Percentiles rank a stretch among this genome's conserved stretches.
Conservation (phyloP, 2,329 filamentous ascomycete species). For the Taxawa tesnikishii region DNA sequence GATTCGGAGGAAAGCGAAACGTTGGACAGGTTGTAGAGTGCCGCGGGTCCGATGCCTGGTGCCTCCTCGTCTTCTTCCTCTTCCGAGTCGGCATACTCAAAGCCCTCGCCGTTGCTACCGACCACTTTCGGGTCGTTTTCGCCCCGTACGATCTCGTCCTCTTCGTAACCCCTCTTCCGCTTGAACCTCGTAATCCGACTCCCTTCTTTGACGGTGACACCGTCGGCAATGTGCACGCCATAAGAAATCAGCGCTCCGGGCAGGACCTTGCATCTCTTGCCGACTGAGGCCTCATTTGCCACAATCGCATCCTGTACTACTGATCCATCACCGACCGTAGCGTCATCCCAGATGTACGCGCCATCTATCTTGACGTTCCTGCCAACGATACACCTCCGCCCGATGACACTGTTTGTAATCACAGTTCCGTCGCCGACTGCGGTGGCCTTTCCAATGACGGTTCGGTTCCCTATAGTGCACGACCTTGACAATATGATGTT, state of each 20-base stretch:
- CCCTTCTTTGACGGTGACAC: slow-evolving; percentile 31
- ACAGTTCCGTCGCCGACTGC: slow-evolving; percentile 60
- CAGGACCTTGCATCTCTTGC: slow-evolving; percentile 56
- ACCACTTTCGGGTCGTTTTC: slow-evolving; percentile 40
- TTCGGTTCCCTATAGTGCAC: slow-evolving; percentile 55
- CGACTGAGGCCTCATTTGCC: slow-evolving; percentile 59
- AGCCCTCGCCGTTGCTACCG: slow-evolving; percentile 46
- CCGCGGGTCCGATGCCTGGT: slow-evolving; percentile 21
- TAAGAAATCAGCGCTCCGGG: slow-evolving; percentile 70
- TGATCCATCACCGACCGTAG: slow-evolving; percentile 61
- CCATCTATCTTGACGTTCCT: slow-evolving; percentile 67
- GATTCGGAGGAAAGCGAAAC: slow-evolving; percentile 38
- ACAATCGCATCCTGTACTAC: slow-evolving; percentile 62
- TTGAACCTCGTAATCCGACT: slow-evolving; percentile 35
- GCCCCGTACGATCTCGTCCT: slow-evolving; percentile 20
- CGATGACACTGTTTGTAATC: slow-evolving; percentile 68
- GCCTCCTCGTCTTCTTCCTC: slow-evolving; percentile 49
- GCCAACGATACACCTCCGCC: slow-evolving; percentile 75
- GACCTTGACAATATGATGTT: slow-evolving; percentile 62
- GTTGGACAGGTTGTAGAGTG: slow-evolving; percentile 38
- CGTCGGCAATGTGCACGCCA: slow-evolving; percentile 58
- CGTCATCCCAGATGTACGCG: slow-evolving; percentile 81
- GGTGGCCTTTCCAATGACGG: slow-evolving; percentile 65
- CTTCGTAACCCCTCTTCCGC: slow-evolving; percentile 30
- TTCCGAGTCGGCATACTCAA: slow-evolving; percentile 45